phyloP scores from a whole-genome alignment of 2,329 filamentous ascomycete genomes.

The Fusarium fracticaudum region DNA sequence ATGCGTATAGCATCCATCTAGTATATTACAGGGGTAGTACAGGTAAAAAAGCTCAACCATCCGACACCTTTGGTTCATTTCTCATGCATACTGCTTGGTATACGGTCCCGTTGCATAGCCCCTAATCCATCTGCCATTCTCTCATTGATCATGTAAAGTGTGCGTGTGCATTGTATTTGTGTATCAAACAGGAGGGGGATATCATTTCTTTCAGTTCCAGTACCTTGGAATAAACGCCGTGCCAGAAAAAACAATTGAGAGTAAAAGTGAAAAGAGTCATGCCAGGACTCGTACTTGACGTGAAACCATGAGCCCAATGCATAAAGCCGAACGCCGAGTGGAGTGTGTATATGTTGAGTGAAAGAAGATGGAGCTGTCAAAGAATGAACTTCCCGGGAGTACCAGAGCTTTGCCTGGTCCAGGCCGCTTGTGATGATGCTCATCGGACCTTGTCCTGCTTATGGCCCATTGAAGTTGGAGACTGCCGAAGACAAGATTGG shows the following conservation, averaged over 20 bases:
- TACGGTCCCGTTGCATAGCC: conserved; percentile 8
- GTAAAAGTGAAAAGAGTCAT: not conserved
- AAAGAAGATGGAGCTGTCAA: not conserved
- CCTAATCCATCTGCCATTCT: conserved; percentile 12
- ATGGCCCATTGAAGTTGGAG: not conserved
- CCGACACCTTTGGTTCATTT: conserved; percentile 16
- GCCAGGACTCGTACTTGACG: conserved; percentile 11
- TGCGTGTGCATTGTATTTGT: conserved; percentile 26
- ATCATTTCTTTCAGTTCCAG: conserved; percentile 43
- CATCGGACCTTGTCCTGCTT: not conserved
- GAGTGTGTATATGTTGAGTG: conserved; percentile 12
- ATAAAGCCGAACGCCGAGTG: conserved; percentile 35
- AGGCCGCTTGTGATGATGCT: not conserved
- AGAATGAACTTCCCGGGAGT: not conserved
- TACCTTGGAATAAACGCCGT: conserved; percentile 39
- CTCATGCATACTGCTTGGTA: conserved; percentile 22
- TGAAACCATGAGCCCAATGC: conserved; percentile 8
- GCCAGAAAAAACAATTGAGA: conserved; percentile 10
- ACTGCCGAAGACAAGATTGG: not conserved
- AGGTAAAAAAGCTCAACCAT: conserved; percentile 11
- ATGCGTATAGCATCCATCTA: conserved; percentile 19
- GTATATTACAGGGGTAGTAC: conserved; percentile 40
- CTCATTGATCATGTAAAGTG: conserved; percentile 17
- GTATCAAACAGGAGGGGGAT: conserved; percentile 40
- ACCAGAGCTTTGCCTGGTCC: conserved; percentile 4